phyloP scores from a whole-genome alignment of 176 grass and related monocot species.

The Olyra latifolia region DNA sequence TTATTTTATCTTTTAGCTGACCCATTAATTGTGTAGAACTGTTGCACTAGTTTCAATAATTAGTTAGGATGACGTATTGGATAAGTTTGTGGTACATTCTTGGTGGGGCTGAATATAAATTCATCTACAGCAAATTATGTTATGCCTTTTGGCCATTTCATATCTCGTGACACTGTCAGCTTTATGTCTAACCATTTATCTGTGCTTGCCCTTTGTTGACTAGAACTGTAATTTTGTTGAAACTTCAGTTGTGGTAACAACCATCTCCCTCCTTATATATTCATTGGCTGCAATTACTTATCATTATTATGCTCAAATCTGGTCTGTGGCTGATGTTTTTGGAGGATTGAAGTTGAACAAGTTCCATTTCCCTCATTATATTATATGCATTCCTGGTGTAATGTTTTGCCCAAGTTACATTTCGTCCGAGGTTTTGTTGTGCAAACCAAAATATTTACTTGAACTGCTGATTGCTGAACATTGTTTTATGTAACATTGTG shows the following conservation, averaged over 20 bases:
- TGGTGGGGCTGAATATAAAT: not conserved
- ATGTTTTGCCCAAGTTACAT: not conserved
- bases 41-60: not conserved
- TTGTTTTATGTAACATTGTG: not conserved
- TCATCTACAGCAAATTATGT: not conserved
- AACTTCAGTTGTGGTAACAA: not conserved
- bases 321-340: not conserved
- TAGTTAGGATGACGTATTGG: not conserved
- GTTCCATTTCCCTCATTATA: not conserved
- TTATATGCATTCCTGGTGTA: not conserved
- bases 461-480: not conserved
- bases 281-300: not conserved
- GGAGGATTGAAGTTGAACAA: not conserved
- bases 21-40: not conserved
- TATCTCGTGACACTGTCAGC: not conserved
- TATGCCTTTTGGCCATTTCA: not conserved
- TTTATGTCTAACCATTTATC: not conserved
- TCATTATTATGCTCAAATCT: not conserved
- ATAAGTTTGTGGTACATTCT: not conserved
- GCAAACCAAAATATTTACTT: not conserved
- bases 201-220: not conserved
- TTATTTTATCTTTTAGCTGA: constrained; percentile 18
- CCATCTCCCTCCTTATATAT: not conserved
- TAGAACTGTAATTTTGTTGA: not conserved
- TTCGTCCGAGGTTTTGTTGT: not conserved